Base-by-base conservation (phyloP, 768 basidiomycete genomes). In the Lactarius pseudohatsudake region DNA sequence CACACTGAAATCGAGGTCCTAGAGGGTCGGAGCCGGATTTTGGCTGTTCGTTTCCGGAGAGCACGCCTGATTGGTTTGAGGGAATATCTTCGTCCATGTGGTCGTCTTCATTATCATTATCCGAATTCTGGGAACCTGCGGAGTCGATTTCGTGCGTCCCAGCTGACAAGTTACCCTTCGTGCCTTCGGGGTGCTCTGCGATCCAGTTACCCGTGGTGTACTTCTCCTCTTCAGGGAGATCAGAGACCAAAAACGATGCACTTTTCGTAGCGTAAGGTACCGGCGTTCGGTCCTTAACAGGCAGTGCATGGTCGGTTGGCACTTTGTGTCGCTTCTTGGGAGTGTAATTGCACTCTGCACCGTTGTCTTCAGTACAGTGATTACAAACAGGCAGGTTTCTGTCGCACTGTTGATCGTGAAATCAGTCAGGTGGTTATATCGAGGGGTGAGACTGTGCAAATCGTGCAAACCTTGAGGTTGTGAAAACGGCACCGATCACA, bases 381-480 rank as follows among this genome's bases (percentile, higher is more conserved):
- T 88, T 88, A 76, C 88, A 90, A 32, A 87, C 80, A 0, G 88
- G 88, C 50, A 89, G 79, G 72, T 86, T 88, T 59, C 89, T 81
- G 73, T 90, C 89, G 74, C 88, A 90, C 88, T 90, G 66, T 28
- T 20, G 57, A 61, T 22, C 36, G 54, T 15, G 28, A 64, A 38
- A 63, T 45, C 62, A 41, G 56, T 22, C 61, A 36, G 58, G 26
- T 32, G 30, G 40, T 32, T 56, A 59, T 67, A 56, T 67, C 41
- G 57, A 50, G 45, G 64, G 65, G 61, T 59, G 67, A 62, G 10
- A 47, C 34, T 34, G 55, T 22, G 11, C 15, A 65, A n/a, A 47
- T 10, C 30, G 43, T 10, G 72, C 81, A 67, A 61, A 88, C 88
- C 77, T 89, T 90, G 34, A 89, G 78, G 74, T 89, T 90, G 72